Conservation (phyloP, 208 protist genomes). For the Tritrichomonas foetus region DNA sequence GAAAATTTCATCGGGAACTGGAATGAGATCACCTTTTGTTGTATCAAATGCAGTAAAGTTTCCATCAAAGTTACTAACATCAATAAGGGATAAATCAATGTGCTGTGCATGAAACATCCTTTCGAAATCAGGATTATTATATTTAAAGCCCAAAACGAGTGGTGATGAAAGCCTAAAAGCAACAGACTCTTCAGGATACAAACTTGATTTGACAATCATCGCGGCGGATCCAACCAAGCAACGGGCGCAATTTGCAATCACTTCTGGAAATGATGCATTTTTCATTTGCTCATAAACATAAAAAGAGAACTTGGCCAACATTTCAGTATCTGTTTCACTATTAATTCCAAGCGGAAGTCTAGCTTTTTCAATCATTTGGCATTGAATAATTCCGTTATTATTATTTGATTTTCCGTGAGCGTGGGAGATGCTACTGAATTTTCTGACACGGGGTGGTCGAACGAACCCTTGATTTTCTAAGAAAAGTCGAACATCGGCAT, state of each 20-base stretch:
- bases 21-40: neutral
- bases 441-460: neutral
- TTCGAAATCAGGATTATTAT: neutral
- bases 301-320: neutral
- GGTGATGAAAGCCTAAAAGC: neutral
- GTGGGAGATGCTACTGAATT: neutral
- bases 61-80: neutral
- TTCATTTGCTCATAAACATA: neutral
- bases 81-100: no score
- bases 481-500: neutral
- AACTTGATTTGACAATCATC: neutral
- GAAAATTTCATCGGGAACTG: neutral
- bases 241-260: neutral
- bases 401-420: neutral
- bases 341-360: neutral
- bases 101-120: neutral
- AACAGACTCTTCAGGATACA: neutral
- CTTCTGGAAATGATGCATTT: neutral
- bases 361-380: neutral
- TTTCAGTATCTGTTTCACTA: conserved; percentile 7
- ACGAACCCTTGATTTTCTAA: neutral
- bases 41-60: neutral
- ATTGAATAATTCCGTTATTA: neutral
- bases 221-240: neutral
- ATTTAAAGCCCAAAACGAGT: neutral